These are phyloP conservation scores for Geranium brycei DNA, from an alignment of 345 rosid species.

Conservation along the genomic window DNA sequence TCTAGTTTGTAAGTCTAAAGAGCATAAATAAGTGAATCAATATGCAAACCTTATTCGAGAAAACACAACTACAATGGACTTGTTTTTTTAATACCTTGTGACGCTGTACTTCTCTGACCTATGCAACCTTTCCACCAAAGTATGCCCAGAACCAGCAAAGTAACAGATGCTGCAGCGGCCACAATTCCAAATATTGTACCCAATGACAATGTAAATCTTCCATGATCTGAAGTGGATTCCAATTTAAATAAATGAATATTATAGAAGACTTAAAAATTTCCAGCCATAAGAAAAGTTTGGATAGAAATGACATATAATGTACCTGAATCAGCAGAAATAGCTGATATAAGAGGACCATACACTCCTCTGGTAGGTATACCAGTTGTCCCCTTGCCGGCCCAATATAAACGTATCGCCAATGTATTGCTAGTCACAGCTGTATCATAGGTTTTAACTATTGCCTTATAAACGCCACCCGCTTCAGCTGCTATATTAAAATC, in stretches of 20 bases:
- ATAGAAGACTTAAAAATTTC: neutral
- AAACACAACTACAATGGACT: neutral
- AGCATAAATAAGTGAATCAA: no score
- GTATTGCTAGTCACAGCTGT: neutral
- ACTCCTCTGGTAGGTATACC: constrained; percentile 5
- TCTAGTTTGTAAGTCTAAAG: constrained; percentile 1
- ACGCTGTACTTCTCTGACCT: neutral
- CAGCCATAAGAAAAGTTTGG: no score
- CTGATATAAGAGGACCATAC: constrained; percentile 21
- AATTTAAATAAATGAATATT: neutral
- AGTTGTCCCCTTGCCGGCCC: constrained; percentile 19
- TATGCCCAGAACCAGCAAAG: constrained; percentile 1
- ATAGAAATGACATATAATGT: no score
- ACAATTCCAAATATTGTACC: constrained; percentile 8
- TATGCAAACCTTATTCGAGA: no score
- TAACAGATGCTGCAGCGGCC: constrained; percentile 5
- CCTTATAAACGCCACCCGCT: constrained; percentile 15
- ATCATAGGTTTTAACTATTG: neutral
- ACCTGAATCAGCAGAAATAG: constrained; percentile 10
- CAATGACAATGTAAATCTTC: neutral
- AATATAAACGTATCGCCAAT: constrained; percentile 18
- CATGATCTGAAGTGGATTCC: neutral
- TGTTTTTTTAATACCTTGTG: constrained; percentile 1
- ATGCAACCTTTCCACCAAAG: constrained; percentile 11
- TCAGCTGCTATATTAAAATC: constrained; percentile 14